Evolutionary conservation across 2,329 filamentous ascomycete species (phyloP).

Genomic region (Aspergillus thermomutatus): DNA sequence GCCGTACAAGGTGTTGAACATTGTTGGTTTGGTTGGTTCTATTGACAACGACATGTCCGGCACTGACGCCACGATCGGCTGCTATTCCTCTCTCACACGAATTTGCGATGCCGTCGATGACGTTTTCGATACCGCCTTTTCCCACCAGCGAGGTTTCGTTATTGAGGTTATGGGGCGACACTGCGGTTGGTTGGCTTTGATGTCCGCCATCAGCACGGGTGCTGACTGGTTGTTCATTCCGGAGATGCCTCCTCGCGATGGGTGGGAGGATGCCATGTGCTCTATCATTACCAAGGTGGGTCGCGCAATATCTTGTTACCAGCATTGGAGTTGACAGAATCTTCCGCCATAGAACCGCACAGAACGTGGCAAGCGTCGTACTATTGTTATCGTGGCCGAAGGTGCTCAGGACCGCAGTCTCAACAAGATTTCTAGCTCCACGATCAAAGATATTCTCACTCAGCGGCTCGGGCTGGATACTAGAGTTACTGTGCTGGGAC

Average conservation of each 20-base stretch:
- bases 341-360: constrained; percentile 65
- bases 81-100: constrained; percentile 86
- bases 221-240: constrained; percentile 97
- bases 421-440: constrained; percentile 74
- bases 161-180: constrained; percentile 98
- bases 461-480: constrained; percentile 81
- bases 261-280: constrained; percentile 90
- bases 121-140: constrained; percentile 88
- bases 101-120: constrained; percentile 97
- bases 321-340: not conserved
- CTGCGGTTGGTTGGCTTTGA: constrained; percentile 95
- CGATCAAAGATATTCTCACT: constrained; percentile 86
- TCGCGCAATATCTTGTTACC: not conserved
- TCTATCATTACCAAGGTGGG: constrained; percentile 67
- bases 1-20: constrained; percentile 84
- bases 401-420: constrained; percentile 83
- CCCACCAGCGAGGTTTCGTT: constrained; percentile 93
- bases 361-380: constrained; percentile 84
- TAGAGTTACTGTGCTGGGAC: constrained; percentile 88
- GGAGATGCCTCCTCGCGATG: constrained; percentile 80
- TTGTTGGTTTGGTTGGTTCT: constrained; percentile 91
- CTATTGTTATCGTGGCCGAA: constrained; percentile 96
- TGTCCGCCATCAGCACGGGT: constrained; percentile 91
- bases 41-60: constrained; percentile 98
- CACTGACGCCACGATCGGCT: constrained; percentile 95